A percentile compares a stretch with the other conserved stretches of the same genome.
phyloP scores from a whole-genome alignment of 2,329 filamentous ascomycete genomes.

The Claviceps sp. region DNA sequence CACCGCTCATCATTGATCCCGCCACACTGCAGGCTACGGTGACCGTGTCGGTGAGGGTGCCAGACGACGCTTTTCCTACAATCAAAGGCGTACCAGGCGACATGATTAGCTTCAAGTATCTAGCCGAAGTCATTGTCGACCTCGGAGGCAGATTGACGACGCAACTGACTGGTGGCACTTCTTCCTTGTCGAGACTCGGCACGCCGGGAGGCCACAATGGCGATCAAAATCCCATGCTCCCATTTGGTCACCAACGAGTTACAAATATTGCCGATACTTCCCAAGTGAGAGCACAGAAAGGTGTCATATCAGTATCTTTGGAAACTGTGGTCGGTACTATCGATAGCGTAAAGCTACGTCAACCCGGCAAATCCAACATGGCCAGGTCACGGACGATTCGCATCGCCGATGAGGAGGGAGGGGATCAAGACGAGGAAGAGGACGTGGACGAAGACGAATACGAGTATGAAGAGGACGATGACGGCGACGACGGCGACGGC shows the following conservation, averaged over 20 bases:
- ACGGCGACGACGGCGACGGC: neutral
- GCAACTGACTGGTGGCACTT: conserved; percentile 50
- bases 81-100: conserved; percentile 80
- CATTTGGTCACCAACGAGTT: conserved; percentile 18
- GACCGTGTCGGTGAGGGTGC: conserved; percentile 71
- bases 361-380: conserved; percentile 12
- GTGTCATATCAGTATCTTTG: conserved; percentile 76
- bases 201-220: conserved; percentile 15
- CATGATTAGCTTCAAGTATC: conserved; percentile 92
- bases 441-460: neutral
- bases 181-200: conserved; percentile 31
- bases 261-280: conserved; percentile 78
- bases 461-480: neutral
- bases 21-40: conserved; percentile 63
- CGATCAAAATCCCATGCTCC: conserved; percentile 14
- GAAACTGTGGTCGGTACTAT: conserved; percentile 78
- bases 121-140: conserved; percentile 84
- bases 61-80: conserved; percentile 83
- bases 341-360: conserved; percentile 45
- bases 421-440: conserved; percentile 5
- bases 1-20: conserved; percentile 80
- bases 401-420: conserved; percentile 19
- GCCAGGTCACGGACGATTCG: conserved; percentile 14
- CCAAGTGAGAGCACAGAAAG: conserved; percentile 73
- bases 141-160: conserved; percentile 72